Percentiles rank a stretch among this genome's conserved stretches.
Evolutionary conservation across 352 stramenopile species (phyloP).

Genomic region (Globisporangium apiculatum): DNA sequence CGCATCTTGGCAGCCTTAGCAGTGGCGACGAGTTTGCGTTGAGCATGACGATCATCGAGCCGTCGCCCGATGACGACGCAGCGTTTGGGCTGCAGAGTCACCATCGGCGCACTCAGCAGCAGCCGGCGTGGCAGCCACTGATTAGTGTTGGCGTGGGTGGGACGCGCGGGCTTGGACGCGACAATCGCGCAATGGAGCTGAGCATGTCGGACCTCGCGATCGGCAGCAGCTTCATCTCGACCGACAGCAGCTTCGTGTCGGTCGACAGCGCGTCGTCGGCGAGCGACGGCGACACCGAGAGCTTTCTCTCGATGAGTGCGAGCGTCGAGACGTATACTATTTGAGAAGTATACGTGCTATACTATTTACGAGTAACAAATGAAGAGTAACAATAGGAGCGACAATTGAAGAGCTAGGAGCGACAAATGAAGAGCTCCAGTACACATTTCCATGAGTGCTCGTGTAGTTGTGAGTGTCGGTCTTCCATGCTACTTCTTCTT

Average conservation of each 20-base stretch:
- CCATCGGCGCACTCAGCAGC: slow-evolving; percentile 16
- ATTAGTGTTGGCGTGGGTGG: not conserved
- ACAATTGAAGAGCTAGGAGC: no score
- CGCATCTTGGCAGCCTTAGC: slow-evolving; percentile 4
- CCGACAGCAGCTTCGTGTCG: slow-evolving; percentile 3
- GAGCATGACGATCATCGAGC: slow-evolving; percentile 30
- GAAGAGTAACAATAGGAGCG: no score
- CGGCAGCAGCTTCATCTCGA: slow-evolving; percentile 7
- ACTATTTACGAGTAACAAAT: no score
- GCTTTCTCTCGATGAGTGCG: not conserved
- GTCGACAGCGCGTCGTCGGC: slow-evolving; percentile 2
- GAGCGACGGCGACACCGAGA: not conserved
- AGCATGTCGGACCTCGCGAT: slow-evolving; percentile 14
- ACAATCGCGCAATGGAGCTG: slow-evolving; percentile 4
- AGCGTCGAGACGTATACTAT: slow-evolving; percentile 55
- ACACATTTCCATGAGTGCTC: no score
- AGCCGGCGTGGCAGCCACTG: slow-evolving; percentile 9
- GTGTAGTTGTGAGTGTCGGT: no score
- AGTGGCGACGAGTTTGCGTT: slow-evolving; percentile 33
- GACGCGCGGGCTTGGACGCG: not conserved
- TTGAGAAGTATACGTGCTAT: slow-evolving; percentile 17
- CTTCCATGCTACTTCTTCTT: slow-evolving; percentile 43
- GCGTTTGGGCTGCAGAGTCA: slow-evolving; percentile 5
- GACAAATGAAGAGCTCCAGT: no score
- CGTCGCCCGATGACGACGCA: slow-evolving; percentile 14